Evolutionary conservation across 345 rosid species (phyloP).

Genomic region (Populus pruinosa): DNA sequence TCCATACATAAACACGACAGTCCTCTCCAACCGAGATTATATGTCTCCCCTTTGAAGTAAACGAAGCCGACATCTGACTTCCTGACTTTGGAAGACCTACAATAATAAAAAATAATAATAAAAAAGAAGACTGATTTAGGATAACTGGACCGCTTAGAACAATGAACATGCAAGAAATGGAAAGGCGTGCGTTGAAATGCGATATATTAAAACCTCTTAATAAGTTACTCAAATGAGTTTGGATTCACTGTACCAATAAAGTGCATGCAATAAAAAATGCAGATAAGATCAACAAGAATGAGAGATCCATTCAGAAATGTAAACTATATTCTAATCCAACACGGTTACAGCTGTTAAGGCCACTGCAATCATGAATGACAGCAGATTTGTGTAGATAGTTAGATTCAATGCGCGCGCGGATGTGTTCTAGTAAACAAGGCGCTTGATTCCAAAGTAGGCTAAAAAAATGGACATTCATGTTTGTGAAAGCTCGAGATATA

Average conservation of each 20-base stretch:
- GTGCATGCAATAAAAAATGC: neutral
- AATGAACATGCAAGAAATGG: conserved; percentile 7
- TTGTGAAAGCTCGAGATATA: conserved; percentile 3
- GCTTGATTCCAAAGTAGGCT: neutral
- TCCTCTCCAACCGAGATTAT: conserved; percentile 77
- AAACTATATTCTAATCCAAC: neutral
- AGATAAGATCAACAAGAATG: conserved; percentile 1
- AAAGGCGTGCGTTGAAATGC: conserved; percentile 7
- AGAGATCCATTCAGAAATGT: neutral
- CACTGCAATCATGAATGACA: neutral
- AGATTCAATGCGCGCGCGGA: conserved; percentile 16
- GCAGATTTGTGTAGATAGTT: neutral
- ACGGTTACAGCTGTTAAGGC: conserved; percentile 21
- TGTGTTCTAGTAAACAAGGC: neutral
- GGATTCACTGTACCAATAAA: conserved; percentile 17
- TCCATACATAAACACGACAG: conserved; percentile 73
- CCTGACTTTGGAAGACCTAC: conserved; percentile 57
- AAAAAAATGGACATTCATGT: neutral
- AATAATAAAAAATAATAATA: conserved; percentile 6
- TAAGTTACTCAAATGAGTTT: neutral
- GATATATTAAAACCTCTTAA: conserved; percentile 4
- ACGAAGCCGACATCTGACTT: conserved; percentile 76
- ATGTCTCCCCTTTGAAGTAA: conserved; percentile 62
- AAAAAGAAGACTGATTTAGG: neutral
- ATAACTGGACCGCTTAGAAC: conserved; percentile 2